phyloP scores from a whole-genome alignment of 1,284 basidiomycete species.

The Cystobasidium pallidum region DNA sequence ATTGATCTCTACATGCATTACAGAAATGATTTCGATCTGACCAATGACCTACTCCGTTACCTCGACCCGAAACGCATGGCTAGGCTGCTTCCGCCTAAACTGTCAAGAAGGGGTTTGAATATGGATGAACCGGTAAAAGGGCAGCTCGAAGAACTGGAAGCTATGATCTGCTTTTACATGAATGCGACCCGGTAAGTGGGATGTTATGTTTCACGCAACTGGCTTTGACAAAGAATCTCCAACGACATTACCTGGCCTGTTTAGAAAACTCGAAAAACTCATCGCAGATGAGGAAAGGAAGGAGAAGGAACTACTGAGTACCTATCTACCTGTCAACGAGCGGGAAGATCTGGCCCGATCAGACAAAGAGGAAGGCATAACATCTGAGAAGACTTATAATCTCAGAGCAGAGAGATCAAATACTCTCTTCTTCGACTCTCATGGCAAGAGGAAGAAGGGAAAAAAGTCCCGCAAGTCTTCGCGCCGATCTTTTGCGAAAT shows the following conservation, averaged over 20 bases:
- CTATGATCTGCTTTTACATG: neutral
- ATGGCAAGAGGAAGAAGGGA: neutral
- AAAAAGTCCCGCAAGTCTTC: neutral
- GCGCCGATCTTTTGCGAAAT: neutral
- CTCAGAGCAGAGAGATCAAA: neutral
- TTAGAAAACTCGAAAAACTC: constrained; percentile 8
- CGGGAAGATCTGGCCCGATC: neutral
- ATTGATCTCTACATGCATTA: neutral
- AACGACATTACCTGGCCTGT: neutral
- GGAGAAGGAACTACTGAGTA: neutral
- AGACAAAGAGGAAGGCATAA: neutral
- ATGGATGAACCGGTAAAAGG: neutral
- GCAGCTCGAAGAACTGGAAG: neutral
- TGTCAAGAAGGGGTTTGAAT: constrained; percentile 1
- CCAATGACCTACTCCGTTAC: neutral
- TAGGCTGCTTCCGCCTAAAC: constrained; percentile 3
- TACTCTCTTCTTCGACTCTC: neutral
- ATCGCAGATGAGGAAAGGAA: constrained; percentile 17
- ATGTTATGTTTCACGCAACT: no score
- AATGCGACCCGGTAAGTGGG: constrained; percentile 6
- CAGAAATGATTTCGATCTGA: neutral
- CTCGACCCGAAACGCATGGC: constrained; percentile 17
- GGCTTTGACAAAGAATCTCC: no score
- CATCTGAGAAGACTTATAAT: neutral
- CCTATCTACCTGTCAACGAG: neutral